Conservation (phyloP, 345 rosid species). For the Raphanus raphanistrum region DNA sequence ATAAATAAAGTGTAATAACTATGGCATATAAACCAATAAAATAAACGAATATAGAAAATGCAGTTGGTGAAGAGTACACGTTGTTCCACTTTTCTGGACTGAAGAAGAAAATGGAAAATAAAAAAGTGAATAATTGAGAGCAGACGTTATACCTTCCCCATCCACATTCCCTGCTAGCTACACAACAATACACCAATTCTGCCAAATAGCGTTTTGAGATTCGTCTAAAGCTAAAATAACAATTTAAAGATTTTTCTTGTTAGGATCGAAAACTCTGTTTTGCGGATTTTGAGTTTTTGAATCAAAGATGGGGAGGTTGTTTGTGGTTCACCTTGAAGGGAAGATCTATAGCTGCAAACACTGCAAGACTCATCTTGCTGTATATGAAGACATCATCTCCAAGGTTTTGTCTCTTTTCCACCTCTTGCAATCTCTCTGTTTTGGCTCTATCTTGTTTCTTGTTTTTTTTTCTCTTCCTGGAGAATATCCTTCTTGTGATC, state of each 20-base stretch:
- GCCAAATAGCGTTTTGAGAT: constrained; percentile 15
- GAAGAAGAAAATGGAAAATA: constrained; percentile 9
- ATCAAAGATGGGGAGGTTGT: constrained; percentile 82
- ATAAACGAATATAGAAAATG: constrained; percentile 30
- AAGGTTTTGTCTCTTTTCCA: constrained; percentile 49
- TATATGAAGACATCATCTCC: constrained; percentile 70
- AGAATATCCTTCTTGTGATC: too few relatives aligned
- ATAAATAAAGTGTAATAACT: constrained; percentile 7
- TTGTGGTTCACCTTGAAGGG: constrained; percentile 85
- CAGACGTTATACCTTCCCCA: constrained; percentile 44
- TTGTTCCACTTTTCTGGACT: constrained; percentile 31
- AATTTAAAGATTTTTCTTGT: neutral
- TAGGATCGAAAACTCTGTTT: constrained; percentile 25
- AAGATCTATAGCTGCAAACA: constrained; percentile 90
- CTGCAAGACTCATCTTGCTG: constrained; percentile 91
- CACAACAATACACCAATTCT: constrained; percentile 28
- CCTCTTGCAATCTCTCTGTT: neutral
- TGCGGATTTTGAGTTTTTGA: neutral
- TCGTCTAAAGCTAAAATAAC: neutral
- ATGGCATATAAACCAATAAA: neutral
- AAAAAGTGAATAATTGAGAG: constrained; percentile 36
- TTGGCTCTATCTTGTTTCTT: neutral
- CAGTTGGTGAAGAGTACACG: constrained; percentile 36
- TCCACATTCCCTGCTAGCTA: constrained; percentile 31
- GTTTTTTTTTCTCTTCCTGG: neutral